Evolutionary conservation across 2,329 filamentous ascomycete species (phyloP), one percentile per base, ranked within the genome.

Genomic region (Metarhizium anisopliae): DNA sequence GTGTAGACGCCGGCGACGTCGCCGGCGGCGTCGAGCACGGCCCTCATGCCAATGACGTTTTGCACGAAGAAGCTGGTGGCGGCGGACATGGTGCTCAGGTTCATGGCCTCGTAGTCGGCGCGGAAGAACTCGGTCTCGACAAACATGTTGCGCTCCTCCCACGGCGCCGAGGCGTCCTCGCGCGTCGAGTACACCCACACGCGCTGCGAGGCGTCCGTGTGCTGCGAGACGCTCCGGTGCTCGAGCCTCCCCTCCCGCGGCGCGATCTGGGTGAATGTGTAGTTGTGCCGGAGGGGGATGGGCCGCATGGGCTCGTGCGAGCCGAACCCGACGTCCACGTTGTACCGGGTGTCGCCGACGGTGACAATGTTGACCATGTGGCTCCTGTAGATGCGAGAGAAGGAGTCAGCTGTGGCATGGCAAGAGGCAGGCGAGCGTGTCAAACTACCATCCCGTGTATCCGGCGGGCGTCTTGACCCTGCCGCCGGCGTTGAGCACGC

Each of bases 361-460:
- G 72, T 78, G 50, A 85, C 76, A 55, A 86, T 75, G 61, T 82
- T 80, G 54, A 83, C 70, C 73, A 84, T 80, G 65, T 86, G 83
- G 14, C 71, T 69, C 80, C 81, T 77, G 35, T 6, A n/a, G 50
- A 14, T 18, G 35, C 8, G 20, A 13, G 7, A 8, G 3, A 13
- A 36, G 13, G 35, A 36, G 35, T 36, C 35, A 36, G 35, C 5
- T 13, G 13, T 8, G 4, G 13, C 4, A 36, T 8, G 4, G 35
- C 4, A 43, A 43, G 40, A 43, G 16, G 40, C 2, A n/a, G n/a
- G 13, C 10, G 45, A n/a, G 40, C 40, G 6, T 45, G 51, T 18
- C 2, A 13, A 56, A 64, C 56, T 47, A 70, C 68, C 62, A 64
- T 35, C 63, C 68, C 42, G 43, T 60, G 55, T 58, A 69, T 16